Base-by-base conservation (phyloP, 441 rosid species). In the Euphorbia schlechtendalii region DNA sequence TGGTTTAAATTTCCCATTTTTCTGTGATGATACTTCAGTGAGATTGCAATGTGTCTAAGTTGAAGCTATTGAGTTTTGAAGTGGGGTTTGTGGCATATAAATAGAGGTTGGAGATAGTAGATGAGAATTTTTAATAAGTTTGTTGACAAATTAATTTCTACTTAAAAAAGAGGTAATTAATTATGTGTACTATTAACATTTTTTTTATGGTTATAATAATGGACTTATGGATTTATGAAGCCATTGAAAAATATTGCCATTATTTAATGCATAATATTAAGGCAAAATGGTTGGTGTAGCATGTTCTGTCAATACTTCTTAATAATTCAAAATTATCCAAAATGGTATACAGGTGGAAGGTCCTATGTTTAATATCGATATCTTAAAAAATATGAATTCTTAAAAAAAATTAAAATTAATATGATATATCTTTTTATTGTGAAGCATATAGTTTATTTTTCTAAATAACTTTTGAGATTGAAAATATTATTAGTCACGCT, bases 131-230 rank as follows among this genome's bases (percentile, higher is more conserved):
- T 3, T 4, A 43, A 64, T 55, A 63, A 63, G 79, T 64, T 46
- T 20, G 83, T 66, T 79, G 85, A 49, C 27, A 12, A 56, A 27
- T 54, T 73, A 76, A 77, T 72, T 68, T 73, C 67, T 14, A 46
- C 61, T 32, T 17, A 65, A 71, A 62, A 40, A 18, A 24, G 36
- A n/a, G 17, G 62, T 5, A 18, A 15, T 52, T 56, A 32, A 24
- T 52, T 38, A 53, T 36, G 5, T 32, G 34, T 32, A 32, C 34
- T 32, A 6, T 32, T 32, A 32, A 32, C 34, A 32, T 32, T 3
- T 32, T n/a, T n/a, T n/a, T n/a, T n/a, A n/a, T n/a, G n/a, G n/a
- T n/a, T n/a, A n/a, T 6, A 32, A 6, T 32, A 32, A 32, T 32
- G 6, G 6, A 32, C 34, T 32, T 32, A 32, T 6, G 34, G 18